A percentile compares a stretch with the other conserved stretches of the same genome.
phyloP scores from a whole-genome alignment of 768 basidiomycete species.

The Panus rudis region DNA sequence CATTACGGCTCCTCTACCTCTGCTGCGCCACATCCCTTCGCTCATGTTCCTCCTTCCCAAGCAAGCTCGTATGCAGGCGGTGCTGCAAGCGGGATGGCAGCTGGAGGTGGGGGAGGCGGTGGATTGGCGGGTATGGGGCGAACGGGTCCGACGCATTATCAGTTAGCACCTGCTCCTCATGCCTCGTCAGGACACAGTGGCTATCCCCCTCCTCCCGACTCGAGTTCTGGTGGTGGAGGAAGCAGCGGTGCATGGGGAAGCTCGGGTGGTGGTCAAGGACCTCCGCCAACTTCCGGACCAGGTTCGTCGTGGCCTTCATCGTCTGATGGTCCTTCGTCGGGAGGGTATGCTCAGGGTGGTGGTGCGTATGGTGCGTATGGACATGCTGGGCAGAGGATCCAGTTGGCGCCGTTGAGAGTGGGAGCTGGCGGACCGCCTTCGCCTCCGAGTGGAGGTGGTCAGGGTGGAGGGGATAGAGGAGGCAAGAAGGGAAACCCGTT shows the following conservation, averaged over 20 bases:
- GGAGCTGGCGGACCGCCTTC: conserved; percentile 11
- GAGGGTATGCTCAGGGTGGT: no score
- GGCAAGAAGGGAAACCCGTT: conserved; percentile 24
- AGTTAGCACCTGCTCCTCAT: no score
- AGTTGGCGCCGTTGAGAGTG: conserved; percentile 44
- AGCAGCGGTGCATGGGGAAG: no score
- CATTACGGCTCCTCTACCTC: no score
- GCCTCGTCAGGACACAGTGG: no score
- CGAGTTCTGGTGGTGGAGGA: no score
- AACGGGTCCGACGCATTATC: no score
- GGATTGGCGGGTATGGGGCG: no score
- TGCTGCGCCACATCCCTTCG: background rate
- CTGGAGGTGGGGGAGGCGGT: background rate
- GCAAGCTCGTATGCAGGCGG: background rate
- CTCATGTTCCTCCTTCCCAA: background rate
- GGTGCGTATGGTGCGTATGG: conserved; percentile 1
- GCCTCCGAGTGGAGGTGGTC: conserved; percentile 2
- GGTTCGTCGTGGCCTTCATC: no score
- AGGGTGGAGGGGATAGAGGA: conserved; percentile 3
- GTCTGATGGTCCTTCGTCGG: no score
- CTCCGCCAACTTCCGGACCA: background rate
- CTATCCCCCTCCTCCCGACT: no score
- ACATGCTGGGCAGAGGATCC: conserved; percentile 30
- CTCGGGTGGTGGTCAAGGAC: background rate
- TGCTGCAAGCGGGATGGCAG: background rate